Evolutionary conservation across 176 grass and related monocot species (phyloP).

Genomic region (Oryza meridionalis): DNA sequence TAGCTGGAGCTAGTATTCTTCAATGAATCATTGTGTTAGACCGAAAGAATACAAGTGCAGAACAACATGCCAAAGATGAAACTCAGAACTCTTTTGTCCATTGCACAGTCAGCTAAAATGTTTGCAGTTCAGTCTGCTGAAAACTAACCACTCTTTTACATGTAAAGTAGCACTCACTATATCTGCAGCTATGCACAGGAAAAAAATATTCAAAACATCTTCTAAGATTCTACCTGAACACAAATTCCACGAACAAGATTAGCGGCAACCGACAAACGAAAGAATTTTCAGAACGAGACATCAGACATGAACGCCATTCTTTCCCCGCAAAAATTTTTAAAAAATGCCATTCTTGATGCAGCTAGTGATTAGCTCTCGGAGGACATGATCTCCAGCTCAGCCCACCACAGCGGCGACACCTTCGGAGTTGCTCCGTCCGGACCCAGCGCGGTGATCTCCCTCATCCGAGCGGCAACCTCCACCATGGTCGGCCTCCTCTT

Average conservation of each 20-base stretch:
- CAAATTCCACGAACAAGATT: constrained; percentile 36
- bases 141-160: constrained; percentile 20
- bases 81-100: not conserved
- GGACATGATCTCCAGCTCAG: constrained; percentile 90
- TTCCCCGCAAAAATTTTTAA: too few relatives aligned
- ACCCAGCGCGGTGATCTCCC: constrained; percentile 62
- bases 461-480: constrained; percentile 55
- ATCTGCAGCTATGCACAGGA: constrained; percentile 1
- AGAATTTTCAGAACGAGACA: constrained; percentile 24
- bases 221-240: constrained; percentile 19
- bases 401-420: constrained; percentile 92
- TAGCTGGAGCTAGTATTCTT: not conserved
- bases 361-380: constrained; percentile 34
- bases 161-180: constrained; percentile 13
- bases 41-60: not conserved
- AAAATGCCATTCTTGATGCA: not conserved
- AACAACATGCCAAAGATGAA: not conserved
- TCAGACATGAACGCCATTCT: not conserved
- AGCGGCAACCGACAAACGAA: constrained; percentile 32
- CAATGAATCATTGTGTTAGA: not conserved
- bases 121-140: constrained; percentile 7
- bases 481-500: constrained; percentile 63
- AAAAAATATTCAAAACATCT: not conserved
- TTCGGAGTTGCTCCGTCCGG: constrained; percentile 75
- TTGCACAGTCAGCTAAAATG: not conserved